phyloP scores from a whole-genome alignment of 305 asterid species.

The Fraxinus ornus region DNA sequence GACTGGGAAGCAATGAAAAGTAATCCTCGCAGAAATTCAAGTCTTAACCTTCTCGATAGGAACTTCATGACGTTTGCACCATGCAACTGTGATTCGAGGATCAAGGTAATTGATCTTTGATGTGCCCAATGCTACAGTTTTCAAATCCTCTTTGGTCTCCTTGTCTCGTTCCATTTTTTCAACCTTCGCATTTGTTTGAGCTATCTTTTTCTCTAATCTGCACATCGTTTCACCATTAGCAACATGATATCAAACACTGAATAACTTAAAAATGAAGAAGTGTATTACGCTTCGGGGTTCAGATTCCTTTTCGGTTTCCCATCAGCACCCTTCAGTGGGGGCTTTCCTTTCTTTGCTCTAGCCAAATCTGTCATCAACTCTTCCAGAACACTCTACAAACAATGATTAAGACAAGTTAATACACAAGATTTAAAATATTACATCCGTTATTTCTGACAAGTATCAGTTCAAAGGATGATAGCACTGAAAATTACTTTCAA shows the following conservation, averaged over 20 bases:
- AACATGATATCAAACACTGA: background rate
- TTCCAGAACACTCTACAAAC: slow-evolving; percentile 54
- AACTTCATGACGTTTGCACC: slow-evolving; percentile 98
- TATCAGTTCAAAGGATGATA: background rate
- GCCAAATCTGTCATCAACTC: slow-evolving; percentile 70
- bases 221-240: slow-evolving; percentile 30
- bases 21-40: background rate
- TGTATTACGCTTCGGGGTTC: slow-evolving; percentile 76
- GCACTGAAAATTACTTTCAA: background rate
- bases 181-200: slow-evolving; percentile 64
- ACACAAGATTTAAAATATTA: slow-evolving; percentile 11
- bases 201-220: slow-evolving; percentile 86
- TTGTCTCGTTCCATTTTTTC: slow-evolving; percentile 80
- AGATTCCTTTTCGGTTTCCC: slow-evolving; percentile 81
- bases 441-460: background rate
- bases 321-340: slow-evolving; percentile 69
- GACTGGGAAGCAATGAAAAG: background rate
- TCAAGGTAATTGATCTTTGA: slow-evolving; percentile 95
- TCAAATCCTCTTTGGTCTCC: slow-evolving; percentile 79
- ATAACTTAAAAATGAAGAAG: slow-evolving; percentile 10
- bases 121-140: slow-evolving; percentile 91
- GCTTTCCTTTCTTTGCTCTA: slow-evolving; percentile 88
- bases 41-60: slow-evolving; percentile 86
- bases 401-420: slow-evolving; percentile 6
- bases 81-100: slow-evolving; percentile 96